Conservation (phyloP, 176 grass and related monocot genomes). For the Thinopyrum elongatum region DNA sequence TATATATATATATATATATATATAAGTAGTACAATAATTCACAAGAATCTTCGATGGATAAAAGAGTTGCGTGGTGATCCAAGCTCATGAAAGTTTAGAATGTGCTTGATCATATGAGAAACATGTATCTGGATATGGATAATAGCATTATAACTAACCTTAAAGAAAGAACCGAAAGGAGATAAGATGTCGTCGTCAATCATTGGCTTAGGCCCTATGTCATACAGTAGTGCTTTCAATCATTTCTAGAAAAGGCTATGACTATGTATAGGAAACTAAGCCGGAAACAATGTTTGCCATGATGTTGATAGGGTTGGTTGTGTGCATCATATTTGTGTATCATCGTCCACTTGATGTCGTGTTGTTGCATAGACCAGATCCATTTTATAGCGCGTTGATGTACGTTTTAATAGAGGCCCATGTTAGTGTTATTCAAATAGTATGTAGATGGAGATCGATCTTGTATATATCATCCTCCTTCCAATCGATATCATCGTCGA, state of each 20-base stretch:
- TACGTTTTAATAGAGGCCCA: too few relatives aligned
- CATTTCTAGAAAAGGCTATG: too few relatives aligned
- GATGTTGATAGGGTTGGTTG: neutral
- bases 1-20: too few relatives aligned
- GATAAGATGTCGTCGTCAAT: neutral
- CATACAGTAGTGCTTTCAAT: neutral
- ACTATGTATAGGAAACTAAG: neutral
- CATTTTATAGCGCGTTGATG: too few relatives aligned
- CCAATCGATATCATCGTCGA: neutral
- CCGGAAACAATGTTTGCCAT: neutral
- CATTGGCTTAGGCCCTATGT: neutral
- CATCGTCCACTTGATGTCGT: too few relatives aligned
- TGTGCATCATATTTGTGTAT: too few relatives aligned
- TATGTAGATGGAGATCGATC: too few relatives aligned
- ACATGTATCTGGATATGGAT: neutral
- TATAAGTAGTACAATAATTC: neutral
- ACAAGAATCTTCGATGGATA: neutral
- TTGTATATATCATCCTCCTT: too few relatives aligned
- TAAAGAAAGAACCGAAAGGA: neutral
- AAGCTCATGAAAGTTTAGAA: neutral
- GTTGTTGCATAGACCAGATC: too few relatives aligned
- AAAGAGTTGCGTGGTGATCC: neutral
- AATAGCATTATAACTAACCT: neutral
- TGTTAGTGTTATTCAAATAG: too few relatives aligned
- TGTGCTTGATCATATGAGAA: neutral